Evolutionary conservation across 106 monocot species (phyloP), one percentile per base, ranked within the genome.

Genomic region (Xerophyta viscosa): DNA sequence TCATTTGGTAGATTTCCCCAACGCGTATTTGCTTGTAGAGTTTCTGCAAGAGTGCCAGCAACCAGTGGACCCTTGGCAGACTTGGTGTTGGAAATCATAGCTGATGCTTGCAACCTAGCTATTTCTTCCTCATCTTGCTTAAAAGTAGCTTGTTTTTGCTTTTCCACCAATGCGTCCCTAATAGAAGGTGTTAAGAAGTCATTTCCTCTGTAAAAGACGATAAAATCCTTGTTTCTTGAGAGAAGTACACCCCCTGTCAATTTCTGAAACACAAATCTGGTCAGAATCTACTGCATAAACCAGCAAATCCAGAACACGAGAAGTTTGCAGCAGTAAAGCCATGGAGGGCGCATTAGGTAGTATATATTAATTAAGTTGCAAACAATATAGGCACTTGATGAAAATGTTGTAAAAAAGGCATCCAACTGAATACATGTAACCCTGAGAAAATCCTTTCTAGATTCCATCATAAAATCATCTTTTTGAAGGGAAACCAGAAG

Each of bases 211-310:
- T 94, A 94, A 41, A 94, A 70, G 17, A 94, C 81, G 52, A 94
- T 78, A 68, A 66, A 94, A 31, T 94, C 93, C 66, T 88, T 88
- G 77, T 94, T 94, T 66, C 93, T 74, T 27, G 93, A 94, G 33
- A 94, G 26, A 43, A 94, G 77, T 24, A 73, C 52, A 54, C 93
- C 93, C 25, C 93, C 87, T 41, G 93, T 88, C 75, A 94, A 76
- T 67, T 70, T 77, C 93, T 94, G 93, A 31, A 57, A 33, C 5
- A 11, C n/a, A n/a, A n/a, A n/a, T n/a, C n/a, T n/a, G n/a, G n/a
- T n/a, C 33, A 33, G 33, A 33, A 33, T 6, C 5, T 5, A 33
- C 5, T 6, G 1, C 9, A 13, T 8, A 30, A 33, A 29, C 14
- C 33, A 37, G 20, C 4, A 18, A n/a, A 12, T n/a, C 17, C 27